A percentile compares a stretch with the other conserved stretches of the same genome.
Conservation (phyloP, 2,329 filamentous ascomycete genomes). For the Phyllosticta citribraziliensis region DNA sequence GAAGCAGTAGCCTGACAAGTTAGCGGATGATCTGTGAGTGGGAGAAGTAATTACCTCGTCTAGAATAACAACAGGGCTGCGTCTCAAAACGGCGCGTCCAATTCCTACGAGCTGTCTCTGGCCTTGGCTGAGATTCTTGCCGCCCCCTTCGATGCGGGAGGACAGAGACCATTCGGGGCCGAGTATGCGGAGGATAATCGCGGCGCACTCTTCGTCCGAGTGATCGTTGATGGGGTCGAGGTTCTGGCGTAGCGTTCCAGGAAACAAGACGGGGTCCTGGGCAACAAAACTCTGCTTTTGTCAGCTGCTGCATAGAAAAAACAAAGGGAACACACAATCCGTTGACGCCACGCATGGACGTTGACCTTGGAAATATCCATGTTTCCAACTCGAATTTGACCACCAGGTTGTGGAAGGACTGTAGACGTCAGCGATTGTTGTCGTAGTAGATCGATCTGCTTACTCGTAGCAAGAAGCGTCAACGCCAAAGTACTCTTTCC, state of each 20-base stretch:
- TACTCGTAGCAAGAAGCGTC: conserved; percentile 42
- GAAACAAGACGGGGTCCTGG: conserved; percentile 57
- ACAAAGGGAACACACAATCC: conserved; percentile 30
- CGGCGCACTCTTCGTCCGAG: conserved; percentile 43
- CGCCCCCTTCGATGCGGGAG: conserved; percentile 50
- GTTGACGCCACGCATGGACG: conserved; percentile 48
- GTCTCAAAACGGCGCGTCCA: conserved; percentile 50
- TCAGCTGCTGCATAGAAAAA: background rate
- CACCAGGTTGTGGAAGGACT: conserved; percentile 19
- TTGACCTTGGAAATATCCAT: conserved; percentile 51
- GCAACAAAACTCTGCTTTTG: conserved; percentile 47
- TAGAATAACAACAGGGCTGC: conserved; percentile 53
- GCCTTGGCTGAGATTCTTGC: conserved; percentile 53
- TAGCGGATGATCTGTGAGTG: background rate
- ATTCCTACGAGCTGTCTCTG: conserved; percentile 57
- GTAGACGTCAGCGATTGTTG: conserved; percentile 34
- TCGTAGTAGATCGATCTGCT: conserved; percentile 15
- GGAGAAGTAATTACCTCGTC: conserved; percentile 37
- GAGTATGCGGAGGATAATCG: conserved; percentile 46
- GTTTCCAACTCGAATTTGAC: conserved; percentile 50
- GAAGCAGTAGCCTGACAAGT: conserved; percentile 45
- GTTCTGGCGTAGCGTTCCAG: conserved; percentile 51
- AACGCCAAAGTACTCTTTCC: conserved; percentile 72
- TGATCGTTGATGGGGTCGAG: conserved; percentile 52
- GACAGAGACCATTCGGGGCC: conserved; percentile 42